Conservation (phyloP, 1,284 basidiomycete genomes). For the Cystobasidium sp. region DNA sequence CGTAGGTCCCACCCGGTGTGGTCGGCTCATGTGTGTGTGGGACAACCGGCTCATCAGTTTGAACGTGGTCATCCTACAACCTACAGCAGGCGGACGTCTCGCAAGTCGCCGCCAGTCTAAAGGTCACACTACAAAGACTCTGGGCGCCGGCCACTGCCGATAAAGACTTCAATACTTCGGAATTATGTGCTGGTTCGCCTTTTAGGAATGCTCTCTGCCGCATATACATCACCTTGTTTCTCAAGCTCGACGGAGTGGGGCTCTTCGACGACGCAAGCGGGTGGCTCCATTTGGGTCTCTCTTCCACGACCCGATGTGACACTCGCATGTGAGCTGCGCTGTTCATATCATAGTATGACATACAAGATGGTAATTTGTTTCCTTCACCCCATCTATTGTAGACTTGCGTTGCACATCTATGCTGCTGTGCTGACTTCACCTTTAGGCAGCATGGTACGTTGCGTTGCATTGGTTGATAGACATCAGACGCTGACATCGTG, state of each 20-base stretch:
- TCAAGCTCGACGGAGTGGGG: conserved; percentile 10
- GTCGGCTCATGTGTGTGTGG: not conserved
- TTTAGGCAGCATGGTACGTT: not conserved
- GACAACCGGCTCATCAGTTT: not conserved
- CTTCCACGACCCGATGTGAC: not conserved
- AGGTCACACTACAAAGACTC: not conserved
- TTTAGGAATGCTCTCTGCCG: conserved; percentile 5
- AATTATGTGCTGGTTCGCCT: not conserved
- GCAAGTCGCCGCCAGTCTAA: not conserved
- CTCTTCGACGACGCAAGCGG: conserved; percentile 14
- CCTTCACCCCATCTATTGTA: not conserved
- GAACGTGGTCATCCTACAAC: not conserved
- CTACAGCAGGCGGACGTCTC: not conserved
- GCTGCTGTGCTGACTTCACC: not conserved
- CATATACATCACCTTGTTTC: conserved; percentile 17
- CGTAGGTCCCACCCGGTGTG: not conserved
- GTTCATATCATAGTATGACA: not conserved
- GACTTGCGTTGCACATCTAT: conserved; percentile 13
- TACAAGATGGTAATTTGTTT: not conserved
- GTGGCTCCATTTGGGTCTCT: not conserved
- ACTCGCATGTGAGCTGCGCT: conserved; percentile 28
- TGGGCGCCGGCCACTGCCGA: not conserved
- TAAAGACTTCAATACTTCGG: not conserved
- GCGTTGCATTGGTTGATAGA: not conserved
- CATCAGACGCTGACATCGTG: not conserved